Conservation (phyloP, 164 flowering plant genomes). For the Paratinospora sagittata region DNA sequence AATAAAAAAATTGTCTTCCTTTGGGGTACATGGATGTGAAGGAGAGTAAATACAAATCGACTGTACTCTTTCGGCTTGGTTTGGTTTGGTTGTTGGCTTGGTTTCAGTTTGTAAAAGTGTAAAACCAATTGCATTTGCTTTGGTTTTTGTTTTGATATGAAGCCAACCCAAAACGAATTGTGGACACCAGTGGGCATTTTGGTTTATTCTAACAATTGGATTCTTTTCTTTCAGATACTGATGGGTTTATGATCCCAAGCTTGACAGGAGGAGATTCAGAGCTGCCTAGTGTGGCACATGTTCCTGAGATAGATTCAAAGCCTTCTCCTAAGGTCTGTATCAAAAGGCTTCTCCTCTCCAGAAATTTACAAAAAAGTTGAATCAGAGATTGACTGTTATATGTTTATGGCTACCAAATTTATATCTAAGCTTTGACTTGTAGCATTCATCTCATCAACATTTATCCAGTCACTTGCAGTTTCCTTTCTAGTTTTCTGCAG, state of each 20-base stretch:
- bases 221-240: conserved; percentile 53
- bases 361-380: not conserved
- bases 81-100: too few relatives aligned
- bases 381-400: not conserved
- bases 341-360: not conserved
- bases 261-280: conserved; percentile 51
- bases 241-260: conserved; percentile 85
- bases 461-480: not conserved
- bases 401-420: not conserved
- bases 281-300: conserved; percentile 22
- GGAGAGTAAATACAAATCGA: too few relatives aligned
- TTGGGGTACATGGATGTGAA: too few relatives aligned
- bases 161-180: too few relatives aligned
- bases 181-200: not conserved
- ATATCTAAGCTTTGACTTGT: not conserved
- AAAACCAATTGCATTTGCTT: too few relatives aligned
- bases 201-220: not conserved
- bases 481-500: not conserved
- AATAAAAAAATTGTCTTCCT: too few relatives aligned
- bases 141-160: too few relatives aligned
- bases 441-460: not conserved
- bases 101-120: too few relatives aligned
- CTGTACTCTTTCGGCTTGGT: too few relatives aligned
- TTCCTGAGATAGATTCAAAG: conserved; percentile 29
- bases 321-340: conserved; percentile 43